Percentiles rank a stretch among this genome's conserved stretches.
Conservation (phyloP, 257 asterid genomes). For the Plantago ovata region DNA sequence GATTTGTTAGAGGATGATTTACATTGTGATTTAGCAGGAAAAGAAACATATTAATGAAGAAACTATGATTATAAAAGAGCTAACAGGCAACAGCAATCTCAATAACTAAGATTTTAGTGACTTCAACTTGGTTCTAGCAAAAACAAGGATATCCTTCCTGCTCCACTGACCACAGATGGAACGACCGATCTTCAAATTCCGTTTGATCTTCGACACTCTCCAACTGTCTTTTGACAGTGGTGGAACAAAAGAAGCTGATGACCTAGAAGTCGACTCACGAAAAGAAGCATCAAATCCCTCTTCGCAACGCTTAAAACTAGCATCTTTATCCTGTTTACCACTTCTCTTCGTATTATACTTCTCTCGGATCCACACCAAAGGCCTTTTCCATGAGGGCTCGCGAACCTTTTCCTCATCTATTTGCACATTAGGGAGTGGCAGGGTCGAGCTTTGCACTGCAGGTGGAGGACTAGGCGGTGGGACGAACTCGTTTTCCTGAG, state of each 20-base stretch:
- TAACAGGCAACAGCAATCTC: background rate
- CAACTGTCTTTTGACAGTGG: conserved; percentile 17
- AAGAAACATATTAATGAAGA: background rate
- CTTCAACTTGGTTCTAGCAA: conserved; percentile 23
- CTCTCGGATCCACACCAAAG: conserved; percentile 19
- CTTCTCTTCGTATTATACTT: conserved; percentile 1
- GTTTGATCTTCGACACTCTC: conserved; percentile 21
- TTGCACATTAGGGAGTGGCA: conserved; percentile 22
- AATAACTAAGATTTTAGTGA: conserved; percentile 18
- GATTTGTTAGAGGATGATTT: background rate
- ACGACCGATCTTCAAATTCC: conserved; percentile 19
- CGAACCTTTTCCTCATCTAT: conserved; percentile 8
- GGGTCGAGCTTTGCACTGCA: conserved; percentile 30
- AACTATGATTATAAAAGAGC: background rate
- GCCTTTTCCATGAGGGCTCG: conserved; percentile 23
- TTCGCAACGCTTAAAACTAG: conserved; percentile 28
- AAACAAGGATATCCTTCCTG: conserved; percentile 25
- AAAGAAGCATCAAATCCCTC: conserved; percentile 23
- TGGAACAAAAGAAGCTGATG: conserved; percentile 17
- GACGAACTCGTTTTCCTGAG: conserved; percentile 27
- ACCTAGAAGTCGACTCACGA: conserved; percentile 9
- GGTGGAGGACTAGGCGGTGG: conserved; percentile 49
- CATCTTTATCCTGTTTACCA: conserved; percentile 10
- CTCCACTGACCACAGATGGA: conserved; percentile 29
- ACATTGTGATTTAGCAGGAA: background rate